Percentiles rank a stretch among this genome's conserved stretches.
phyloP scores from a whole-genome alignment of 371 early-diverging fungal genomes.

The Mucor lusitanicus region DNA sequence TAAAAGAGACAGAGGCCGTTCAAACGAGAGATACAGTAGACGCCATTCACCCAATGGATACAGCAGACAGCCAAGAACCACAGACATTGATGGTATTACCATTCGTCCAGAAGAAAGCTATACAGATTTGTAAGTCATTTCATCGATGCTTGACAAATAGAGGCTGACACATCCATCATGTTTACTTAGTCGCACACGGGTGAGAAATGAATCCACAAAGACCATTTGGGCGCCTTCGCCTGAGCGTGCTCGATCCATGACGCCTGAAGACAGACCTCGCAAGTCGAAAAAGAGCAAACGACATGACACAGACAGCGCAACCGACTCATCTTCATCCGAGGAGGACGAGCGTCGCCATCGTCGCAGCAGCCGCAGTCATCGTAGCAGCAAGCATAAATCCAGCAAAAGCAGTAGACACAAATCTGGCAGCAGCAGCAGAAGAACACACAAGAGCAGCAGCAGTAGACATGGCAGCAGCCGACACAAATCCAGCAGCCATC shows the following conservation, averaged over 20 bases:
- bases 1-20: background rate
- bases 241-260: slow-evolving; percentile 34
- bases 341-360: slow-evolving; percentile 19
- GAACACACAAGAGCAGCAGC: no score
- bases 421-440: background rate
- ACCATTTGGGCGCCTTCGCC: slow-evolving; percentile 79
- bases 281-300: slow-evolving; percentile 9
- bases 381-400: slow-evolving; percentile 11
- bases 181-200: slow-evolving; percentile 42
- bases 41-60: background rate
- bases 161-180: no score
- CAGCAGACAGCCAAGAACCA: background rate
- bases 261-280: slow-evolving; percentile 29
- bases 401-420: background rate
- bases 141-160: background rate
- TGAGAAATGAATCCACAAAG: slow-evolving; percentile 51
- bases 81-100: slow-evolving; percentile 8
- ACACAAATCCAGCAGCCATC: background rate
- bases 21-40: background rate
- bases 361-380: slow-evolving; percentile 20
- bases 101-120: slow-evolving; percentile 18
- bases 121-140: slow-evolving; percentile 10
- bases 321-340: slow-evolving; percentile 9
- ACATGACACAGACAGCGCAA: slow-evolving; percentile 16
- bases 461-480: slow-evolving; percentile 16